These are phyloP conservation scores for Phytopythium delawarense DNA, from an alignment of 352 stramenopile species.

Conservation along the genomic window DNA sequence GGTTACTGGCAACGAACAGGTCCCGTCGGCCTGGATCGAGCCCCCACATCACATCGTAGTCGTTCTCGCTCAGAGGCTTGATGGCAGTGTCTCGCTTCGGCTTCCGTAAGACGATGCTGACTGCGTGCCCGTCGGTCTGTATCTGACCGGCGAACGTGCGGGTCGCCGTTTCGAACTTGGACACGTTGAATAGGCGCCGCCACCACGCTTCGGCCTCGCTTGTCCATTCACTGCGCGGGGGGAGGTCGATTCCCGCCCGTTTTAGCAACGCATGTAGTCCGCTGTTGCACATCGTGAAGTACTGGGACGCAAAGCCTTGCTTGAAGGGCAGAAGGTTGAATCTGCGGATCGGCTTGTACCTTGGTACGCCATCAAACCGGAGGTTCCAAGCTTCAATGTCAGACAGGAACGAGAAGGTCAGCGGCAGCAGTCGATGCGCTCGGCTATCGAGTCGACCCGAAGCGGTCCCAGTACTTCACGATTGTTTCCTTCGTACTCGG, in stretches of 20 bases:
- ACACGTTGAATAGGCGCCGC: constrained; percentile 9
- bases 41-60: background rate
- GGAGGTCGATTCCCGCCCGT: background rate
- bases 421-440: background rate
- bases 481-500: constrained; percentile 1
- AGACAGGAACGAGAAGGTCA: background rate
- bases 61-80: background rate
- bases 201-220: background rate
- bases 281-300: constrained; percentile 11
- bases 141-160: background rate
- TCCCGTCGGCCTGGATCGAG: background rate
- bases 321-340: constrained; percentile 13
- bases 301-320: constrained; percentile 9
- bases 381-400: background rate
- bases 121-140: constrained; percentile 2
- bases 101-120: constrained; percentile 15
- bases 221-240: background rate
- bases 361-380: background rate
- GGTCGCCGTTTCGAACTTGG: background rate
- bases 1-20: background rate
- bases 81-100: constrained; percentile 1
- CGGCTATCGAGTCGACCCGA: background rate
- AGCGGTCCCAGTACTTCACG: background rate
- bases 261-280: constrained; percentile 5
- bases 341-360: background rate